Evolutionary conservation across 202 grass and related monocot genomes (phyloP), one percentile per base, ranked within the genome.

Genomic region (Carex arenaria): DNA sequence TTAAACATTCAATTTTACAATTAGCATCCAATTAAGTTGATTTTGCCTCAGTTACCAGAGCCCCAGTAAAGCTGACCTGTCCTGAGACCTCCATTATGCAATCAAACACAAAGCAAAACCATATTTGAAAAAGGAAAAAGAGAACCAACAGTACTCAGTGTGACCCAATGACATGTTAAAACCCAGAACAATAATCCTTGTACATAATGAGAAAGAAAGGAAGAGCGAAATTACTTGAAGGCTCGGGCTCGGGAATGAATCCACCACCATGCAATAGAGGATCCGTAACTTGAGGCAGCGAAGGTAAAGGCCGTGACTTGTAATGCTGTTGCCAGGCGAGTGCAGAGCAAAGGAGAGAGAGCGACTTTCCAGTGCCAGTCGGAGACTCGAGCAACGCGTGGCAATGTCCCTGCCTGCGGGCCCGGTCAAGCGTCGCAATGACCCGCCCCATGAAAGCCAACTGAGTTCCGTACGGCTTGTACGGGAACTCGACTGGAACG

Each of bases 361-460:
- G 90, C 5, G 95, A 93, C 89, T 95, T 95, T 23, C 95, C 95
- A 52, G 92, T 95, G 66, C 95, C 95, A 22, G 95, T 95, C 26
- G 95, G 95, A n/a, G 95, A 98, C 89, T 98, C 95, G 61, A 98
- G 87, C 56, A 98, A 89, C 11, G 92, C 92, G 80, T 95, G 92
- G 64, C 90, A 93, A 76, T 82, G 87, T 13, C 95, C 90, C 84
- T 98, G 90, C 43, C 92, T 88, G 9, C 90, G 86, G 26, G 92
- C 95, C 38, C 89, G 87, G 70, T 93, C 90, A 47, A 98, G 90
- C 61, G 92, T 93, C 70, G 84, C 61, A 70, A 98, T 93, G 89
- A 98, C 90, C 63, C 95, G 90, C 0, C 92, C 92, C 92, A 98
- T 98, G 95, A 98, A 98, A 32, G 95, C 95, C 28, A 98, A 86